Base-by-base conservation (phyloP, 2,329 filamentous ascomycete species). In the Botrytis tulipae region DNA sequence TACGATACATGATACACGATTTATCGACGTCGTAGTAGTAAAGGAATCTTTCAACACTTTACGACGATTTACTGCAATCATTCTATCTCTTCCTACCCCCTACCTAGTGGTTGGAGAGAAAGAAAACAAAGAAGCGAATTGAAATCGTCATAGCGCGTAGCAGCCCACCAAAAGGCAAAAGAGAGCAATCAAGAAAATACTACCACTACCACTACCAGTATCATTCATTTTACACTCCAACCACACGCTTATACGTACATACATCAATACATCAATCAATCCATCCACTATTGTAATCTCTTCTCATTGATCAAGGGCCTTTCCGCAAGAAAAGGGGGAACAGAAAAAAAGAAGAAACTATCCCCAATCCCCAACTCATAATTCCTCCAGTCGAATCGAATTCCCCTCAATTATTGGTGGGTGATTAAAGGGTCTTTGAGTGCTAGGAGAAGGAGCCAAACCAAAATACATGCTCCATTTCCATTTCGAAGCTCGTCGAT, bases 111-210 rank as follows among this genome's bases (percentile, higher is more conserved):
- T 66, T n/a, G 29, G 12, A 57, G 25, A n/a, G n/a, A 37, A 35
- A 35, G 6, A 8, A 25, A 67, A 66, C 37, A 51, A 67, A 48
- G 65, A 54, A 40, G 65, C 46, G 32, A 54, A 51, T 57, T 37
- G 62, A 66, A 69, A 71, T 74, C 75, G 71, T 77, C 73, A 75
- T 78, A 77, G 74, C 76, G 75, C 66, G 72, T n/a, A 68, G 29
- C 62, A 48, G 22, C 54, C 57, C 73, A 62, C 72, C 63, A 62
- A 42, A 63, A 57, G 51, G 7, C 14, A 18, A 16, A 29, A 29
- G 51, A 44, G 54, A 71, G 46, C 25, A 72, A 73, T 7, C 40
- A n/a, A 46, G 54, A 59, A 67, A 72, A 61, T 54, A 42, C 12
- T 16, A 42, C 40, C 40, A 42, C 3, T 16, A 42, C 14, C 40